Base-by-base conservation (phyloP, 139 green algal species). In the Ostreobium quekettii region DNA sequence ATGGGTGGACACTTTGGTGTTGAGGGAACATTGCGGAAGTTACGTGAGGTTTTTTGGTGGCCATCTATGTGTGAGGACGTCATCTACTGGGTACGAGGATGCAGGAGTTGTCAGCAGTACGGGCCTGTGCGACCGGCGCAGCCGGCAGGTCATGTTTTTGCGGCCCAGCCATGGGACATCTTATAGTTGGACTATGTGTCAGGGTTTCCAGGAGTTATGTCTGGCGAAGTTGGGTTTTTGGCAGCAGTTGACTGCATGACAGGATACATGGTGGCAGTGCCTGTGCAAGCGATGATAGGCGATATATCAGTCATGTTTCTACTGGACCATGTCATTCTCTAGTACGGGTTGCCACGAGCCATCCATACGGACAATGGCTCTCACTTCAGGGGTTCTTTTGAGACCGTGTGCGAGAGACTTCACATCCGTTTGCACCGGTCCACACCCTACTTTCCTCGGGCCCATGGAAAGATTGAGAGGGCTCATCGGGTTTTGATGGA, bases 291-390 rank as follows among this genome's bases (percentile, higher is more conserved):
- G 11, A 11, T 53, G 19, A 53, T 19, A 53, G 42, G 15, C 19
- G 15, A 19, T 26, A 53, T 19, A 19, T 11, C n/a, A n/a, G n/a
- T n/a, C n/a, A n/a, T n/a, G n/a, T n/a, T n/a, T 53, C 19, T 53
- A 19, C 19, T 53, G 19, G 15, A 19, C 11, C 11, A 19, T 11
- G 42, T 53, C 15, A 53, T 53, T 53, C 19, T 53, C 15, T 19
- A 26, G 42, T 53, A 26, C 42, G 53, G 53, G 15, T 62, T 62
- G 33, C 53, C 53, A 15, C 33, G n/a, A n/a, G 53, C 15, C 15
- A 11, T 62, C 7, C 19, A 35, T n/a, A 62, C 53, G n/a, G 53
- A 62, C 19, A 62, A 62, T 62, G 53, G 53, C n/a, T 36, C n/a
- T 62, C 19, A 62, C 19, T 62, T 62, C n/a, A 29, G 7, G n/a